Conservation (phyloP, 768 basidiomycete genomes). For the Mycena vulgaris region DNA sequence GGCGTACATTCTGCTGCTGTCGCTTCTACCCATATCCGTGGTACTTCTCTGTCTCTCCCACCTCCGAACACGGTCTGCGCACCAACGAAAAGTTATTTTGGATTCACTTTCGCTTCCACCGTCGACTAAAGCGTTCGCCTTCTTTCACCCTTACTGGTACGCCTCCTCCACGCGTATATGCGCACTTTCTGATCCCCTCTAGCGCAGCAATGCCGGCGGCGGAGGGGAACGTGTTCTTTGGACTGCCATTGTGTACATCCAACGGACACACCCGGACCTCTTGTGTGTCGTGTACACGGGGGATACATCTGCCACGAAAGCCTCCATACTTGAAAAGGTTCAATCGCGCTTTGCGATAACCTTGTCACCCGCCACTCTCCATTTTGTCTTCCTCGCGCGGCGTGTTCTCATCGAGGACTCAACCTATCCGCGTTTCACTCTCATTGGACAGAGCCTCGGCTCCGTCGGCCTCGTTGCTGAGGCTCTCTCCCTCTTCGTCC, state of each 20-base stretch:
- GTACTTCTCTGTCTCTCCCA: slow-evolving; percentile 9
- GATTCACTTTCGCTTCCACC: slow-evolving; percentile 30
- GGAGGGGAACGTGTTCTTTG: slow-evolving; percentile 97
- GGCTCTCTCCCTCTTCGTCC: slow-evolving; percentile 83
- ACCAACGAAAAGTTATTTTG: slow-evolving; percentile 20
- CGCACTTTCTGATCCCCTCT: slow-evolving; percentile 51
- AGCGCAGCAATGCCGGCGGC: slow-evolving; percentile 91
- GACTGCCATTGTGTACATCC: slow-evolving; percentile 87
- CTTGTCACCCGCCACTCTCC: slow-evolving; percentile 74
- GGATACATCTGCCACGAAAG: slow-evolving; percentile 85
- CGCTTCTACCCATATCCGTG: slow-evolving; percentile 12
- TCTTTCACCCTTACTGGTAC: slow-evolving; percentile 98
- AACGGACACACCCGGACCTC: slow-evolving; percentile 74
- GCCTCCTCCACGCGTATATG: slow-evolving; percentile 40
- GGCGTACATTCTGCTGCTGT: background rate
- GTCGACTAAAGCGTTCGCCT: slow-evolving; percentile 46
- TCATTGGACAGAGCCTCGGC: slow-evolving; percentile 92
- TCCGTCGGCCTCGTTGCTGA: slow-evolving; percentile 89
- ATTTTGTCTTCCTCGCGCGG: slow-evolving; percentile 86
- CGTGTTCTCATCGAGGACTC: slow-evolving; percentile 84
- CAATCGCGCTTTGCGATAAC: slow-evolving; percentile 76
- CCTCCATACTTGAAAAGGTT: slow-evolving; percentile 85
- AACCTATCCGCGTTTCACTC: slow-evolving; percentile 92
- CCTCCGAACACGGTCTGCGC: background rate
- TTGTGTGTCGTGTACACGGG: slow-evolving; percentile 92